Conservation (phyloP, 1,284 basidiomycete species). For the Chalciporus sp. region DNA sequence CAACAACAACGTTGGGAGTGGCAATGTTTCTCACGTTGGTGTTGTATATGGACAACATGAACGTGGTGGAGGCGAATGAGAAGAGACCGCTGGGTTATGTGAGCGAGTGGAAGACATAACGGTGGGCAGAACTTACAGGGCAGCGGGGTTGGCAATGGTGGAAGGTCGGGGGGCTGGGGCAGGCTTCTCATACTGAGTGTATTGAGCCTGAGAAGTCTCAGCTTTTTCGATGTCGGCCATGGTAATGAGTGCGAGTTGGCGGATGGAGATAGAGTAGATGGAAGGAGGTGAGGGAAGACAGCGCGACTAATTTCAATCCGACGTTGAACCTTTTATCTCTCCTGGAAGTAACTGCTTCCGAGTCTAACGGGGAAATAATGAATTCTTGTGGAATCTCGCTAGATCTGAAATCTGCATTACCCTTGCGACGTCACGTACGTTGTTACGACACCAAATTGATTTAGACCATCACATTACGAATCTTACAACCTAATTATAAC, state of each 20-base stretch:
- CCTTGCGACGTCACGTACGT: not conserved
- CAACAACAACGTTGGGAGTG: constrained; percentile 76
- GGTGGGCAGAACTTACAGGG: constrained; percentile 43
- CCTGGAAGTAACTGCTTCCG: constrained; percentile 16
- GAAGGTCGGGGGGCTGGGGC: constrained; percentile 13
- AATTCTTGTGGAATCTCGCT: constrained; percentile 19
- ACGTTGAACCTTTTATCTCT: constrained; percentile 26
- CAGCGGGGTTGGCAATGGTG: constrained; percentile 54
- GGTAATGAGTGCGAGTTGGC: not conserved
- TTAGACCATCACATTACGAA: too few relatives aligned
- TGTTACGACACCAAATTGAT: too few relatives aligned
- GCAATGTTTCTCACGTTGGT: constrained; percentile 51
- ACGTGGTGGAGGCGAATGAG: constrained; percentile 73
- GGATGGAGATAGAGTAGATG: not conserved
- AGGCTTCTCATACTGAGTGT: constrained; percentile 12
- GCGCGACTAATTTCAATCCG: not conserved
- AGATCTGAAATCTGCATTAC: not conserved
- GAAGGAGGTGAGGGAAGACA: not conserved
- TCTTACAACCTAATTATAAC: too few relatives aligned
- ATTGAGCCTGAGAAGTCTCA: constrained; percentile 21
- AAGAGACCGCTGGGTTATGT: constrained; percentile 57
- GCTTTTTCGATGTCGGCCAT: constrained; percentile 40
- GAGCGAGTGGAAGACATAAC: not conserved
- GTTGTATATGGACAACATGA: constrained; percentile 73
- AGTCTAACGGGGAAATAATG: constrained; percentile 7